Conservation (phyloP, 257 asterid genomes). For the Pogostemon cablin region DNA sequence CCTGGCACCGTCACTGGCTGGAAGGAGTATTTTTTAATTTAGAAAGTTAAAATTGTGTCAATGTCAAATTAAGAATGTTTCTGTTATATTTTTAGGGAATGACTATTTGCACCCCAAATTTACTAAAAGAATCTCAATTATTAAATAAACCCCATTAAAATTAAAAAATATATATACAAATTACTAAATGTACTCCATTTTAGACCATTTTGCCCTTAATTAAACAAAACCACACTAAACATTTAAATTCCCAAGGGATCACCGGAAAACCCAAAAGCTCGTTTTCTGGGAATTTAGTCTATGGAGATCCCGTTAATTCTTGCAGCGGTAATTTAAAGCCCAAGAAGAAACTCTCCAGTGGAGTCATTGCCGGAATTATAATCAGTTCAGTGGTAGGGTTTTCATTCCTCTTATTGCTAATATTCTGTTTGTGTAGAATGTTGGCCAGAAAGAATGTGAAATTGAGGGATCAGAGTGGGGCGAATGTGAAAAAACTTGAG, state of each 20-base stretch:
- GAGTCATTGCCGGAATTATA: constrained; percentile 88
- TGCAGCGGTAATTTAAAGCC: constrained; percentile 45
- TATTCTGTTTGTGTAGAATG: constrained; percentile 56
- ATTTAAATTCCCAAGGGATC: constrained; percentile 31
- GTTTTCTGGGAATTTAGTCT: constrained; percentile 69
- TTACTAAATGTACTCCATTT: no score
- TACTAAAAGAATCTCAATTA: no score
- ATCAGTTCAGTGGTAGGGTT: constrained; percentile 65
- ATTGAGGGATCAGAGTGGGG: constrained; percentile 43
- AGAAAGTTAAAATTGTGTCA: no score
- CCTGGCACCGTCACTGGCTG: no score
- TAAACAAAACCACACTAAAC: no score
- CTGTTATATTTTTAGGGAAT: no score
- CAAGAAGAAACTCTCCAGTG: constrained; percentile 70
- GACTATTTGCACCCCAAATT: no score
- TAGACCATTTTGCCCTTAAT: no score
- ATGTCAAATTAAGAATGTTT: no score
- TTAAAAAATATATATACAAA: no score
- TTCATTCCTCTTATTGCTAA: constrained; percentile 48
- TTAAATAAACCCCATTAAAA: not conserved
- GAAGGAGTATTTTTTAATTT: no score
- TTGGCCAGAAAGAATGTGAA: constrained; percentile 36
- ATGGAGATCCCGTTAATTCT: constrained; percentile 65
- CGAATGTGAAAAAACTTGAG: constrained; percentile 48
- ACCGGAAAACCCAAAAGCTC: constrained; percentile 51